Conservation (phyloP, 805 yeast species). For the Komagataella pastoris region DNA sequence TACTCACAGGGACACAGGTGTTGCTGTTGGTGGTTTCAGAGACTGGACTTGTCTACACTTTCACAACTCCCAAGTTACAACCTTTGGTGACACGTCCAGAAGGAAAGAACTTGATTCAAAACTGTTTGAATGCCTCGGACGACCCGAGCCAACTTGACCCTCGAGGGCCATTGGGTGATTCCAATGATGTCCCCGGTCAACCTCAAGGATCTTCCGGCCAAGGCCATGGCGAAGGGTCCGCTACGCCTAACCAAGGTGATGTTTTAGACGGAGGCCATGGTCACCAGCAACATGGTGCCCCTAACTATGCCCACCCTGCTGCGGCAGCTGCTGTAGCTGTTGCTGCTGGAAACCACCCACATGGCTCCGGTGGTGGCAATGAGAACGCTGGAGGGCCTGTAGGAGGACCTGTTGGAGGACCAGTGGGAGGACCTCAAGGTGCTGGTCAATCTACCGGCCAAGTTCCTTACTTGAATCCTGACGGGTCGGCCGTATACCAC, state of each 20-base stretch:
- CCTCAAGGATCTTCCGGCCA: not conserved
- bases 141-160: conserved; percentile 26
- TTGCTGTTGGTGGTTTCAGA: conserved; percentile 89
- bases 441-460: not conserved
- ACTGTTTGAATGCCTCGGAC: conserved; percentile 95
- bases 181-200: not conserved
- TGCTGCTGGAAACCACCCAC: not conserved
- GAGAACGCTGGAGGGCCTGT: not conserved
- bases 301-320: not conserved
- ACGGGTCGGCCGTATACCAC: not conserved
- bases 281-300: not conserved
- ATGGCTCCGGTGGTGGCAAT: not conserved
- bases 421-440: not conserved
- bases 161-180: not conserved
- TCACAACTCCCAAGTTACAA: conserved; percentile 97
- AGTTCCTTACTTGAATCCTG: not conserved
- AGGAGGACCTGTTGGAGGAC: not conserved
- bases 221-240: not conserved
- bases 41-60: conserved; percentile 97
- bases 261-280: not conserved
- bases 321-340: not conserved
- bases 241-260: not conserved
- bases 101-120: conserved; percentile 93
- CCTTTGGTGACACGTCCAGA: conserved; percentile 96
- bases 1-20: conserved; percentile 95